These are phyloP conservation scores for Tanacetum coccineum DNA, from an alignment of 129 eudicot species.

Conservation along the genomic window DNA sequence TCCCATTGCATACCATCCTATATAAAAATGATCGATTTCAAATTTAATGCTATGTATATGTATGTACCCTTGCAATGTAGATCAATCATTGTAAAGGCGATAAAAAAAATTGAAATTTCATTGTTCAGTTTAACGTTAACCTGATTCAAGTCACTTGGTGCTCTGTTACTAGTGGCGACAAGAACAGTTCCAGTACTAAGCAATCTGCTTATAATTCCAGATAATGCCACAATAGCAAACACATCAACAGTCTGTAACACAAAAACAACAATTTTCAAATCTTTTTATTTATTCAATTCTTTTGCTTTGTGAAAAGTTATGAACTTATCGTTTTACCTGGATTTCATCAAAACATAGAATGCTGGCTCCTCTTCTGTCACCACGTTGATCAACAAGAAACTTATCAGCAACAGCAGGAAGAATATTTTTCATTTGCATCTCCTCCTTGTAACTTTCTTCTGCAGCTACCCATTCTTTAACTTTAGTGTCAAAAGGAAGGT, in stretches of 20 bases:
- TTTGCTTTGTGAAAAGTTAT: too few relatives aligned
- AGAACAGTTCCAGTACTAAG: slow-evolving; percentile 91
- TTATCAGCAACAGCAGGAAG: slow-evolving; percentile 97
- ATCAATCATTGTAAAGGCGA: background rate
- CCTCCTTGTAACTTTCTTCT: slow-evolving; percentile 86
- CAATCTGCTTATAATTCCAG: slow-evolving; percentile 94
- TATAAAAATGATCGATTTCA: slow-evolving; percentile 8
- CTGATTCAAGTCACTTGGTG: slow-evolving; percentile 92
- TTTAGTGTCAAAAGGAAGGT: slow-evolving; percentile 81
- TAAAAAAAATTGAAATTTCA: background rate
- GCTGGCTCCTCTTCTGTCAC: slow-evolving; percentile 64
- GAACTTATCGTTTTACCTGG: slow-evolving; percentile 43
- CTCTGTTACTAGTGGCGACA: slow-evolving; percentile 98
- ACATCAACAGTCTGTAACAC: slow-evolving; percentile 89
- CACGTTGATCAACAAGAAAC: slow-evolving; percentile 62
- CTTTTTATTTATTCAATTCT: too few relatives aligned
- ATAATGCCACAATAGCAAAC: slow-evolving; percentile 92
- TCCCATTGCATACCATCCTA: slow-evolving; percentile 99
- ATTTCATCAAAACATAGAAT: slow-evolving; percentile 95
- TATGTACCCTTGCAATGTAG: slow-evolving; percentile 2
- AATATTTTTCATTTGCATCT: slow-evolving; percentile 77
- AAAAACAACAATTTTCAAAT: slow-evolving; percentile 22
- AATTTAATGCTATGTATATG: slow-evolving; percentile 13
- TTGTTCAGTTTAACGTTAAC: slow-evolving; percentile 27
- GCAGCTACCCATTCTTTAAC: slow-evolving; percentile 92